Percentiles rank a stretch among this genome's conserved stretches.
Evolutionary conservation across 345 rosid genomes (phyloP).

Genomic region (Laguncularia racemosa): DNA sequence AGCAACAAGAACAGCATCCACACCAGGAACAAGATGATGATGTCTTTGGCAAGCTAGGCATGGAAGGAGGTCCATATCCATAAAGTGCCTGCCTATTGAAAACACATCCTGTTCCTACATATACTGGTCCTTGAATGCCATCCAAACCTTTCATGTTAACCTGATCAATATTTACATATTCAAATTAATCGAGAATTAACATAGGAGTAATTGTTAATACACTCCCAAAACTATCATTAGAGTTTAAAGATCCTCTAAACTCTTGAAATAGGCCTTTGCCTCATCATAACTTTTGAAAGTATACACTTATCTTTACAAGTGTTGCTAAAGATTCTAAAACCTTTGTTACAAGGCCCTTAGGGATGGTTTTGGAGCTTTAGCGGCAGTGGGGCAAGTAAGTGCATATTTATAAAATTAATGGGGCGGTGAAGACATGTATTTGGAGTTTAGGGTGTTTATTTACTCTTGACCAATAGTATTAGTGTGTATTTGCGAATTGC

Average conservation of each 20-base stretch:
- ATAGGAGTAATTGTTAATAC: background rate
- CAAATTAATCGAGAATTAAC: background rate
- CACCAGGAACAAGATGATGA: conserved; percentile 58
- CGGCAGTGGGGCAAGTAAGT: background rate
- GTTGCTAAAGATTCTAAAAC: no score
- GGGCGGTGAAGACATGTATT: no score
- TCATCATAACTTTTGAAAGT: no score
- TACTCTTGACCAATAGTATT: no score
- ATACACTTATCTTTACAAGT: background rate
- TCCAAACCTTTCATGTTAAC: conserved; percentile 96
- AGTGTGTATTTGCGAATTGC: no score
- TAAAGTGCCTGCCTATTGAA: conserved; percentile 94
- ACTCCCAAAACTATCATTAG: no score
- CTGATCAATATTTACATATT: conserved; percentile 23
- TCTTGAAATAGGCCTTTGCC: no score
- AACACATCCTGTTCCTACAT: conserved; percentile 93
- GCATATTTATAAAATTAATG: background rate
- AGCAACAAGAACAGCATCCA: conserved; percentile 61
- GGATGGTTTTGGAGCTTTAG: no score
- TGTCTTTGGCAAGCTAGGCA: conserved; percentile 56
- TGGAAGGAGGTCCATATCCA: conserved; percentile 84
- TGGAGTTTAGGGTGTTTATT: no score
- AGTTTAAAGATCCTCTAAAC: no score
- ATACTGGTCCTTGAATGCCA: conserved; percentile 96
- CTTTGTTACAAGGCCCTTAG: no score